A percentile compares a stretch with the other conserved stretches of the same genome.
Conservation (phyloP, 352 stramenopile genomes). For the Nothophytophthora sp. region DNA sequence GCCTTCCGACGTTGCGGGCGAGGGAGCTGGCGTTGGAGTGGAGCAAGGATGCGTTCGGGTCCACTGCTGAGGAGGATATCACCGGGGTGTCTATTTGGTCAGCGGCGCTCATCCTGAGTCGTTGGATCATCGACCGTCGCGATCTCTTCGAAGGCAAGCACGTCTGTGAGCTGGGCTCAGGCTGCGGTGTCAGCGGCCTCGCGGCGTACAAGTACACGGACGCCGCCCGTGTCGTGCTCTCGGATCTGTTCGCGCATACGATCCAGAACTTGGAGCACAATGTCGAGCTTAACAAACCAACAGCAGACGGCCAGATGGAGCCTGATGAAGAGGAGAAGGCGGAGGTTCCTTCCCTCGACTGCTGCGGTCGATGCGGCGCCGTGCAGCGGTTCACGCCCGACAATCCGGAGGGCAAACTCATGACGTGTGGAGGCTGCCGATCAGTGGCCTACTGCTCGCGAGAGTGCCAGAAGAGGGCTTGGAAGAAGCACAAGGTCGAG, state of each 20-base stretch:
- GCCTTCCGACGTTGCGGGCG: slow-evolving; percentile 61
- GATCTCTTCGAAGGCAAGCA: slow-evolving; percentile 66
- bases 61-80: slow-evolving; percentile 83
- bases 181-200: slow-evolving; percentile 83
- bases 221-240: slow-evolving; percentile 76
- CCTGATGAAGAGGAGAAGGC: slow-evolving; percentile 29
- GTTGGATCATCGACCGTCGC: slow-evolving; percentile 78
- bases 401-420: slow-evolving; percentile 88
- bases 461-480: slow-evolving; percentile 86
- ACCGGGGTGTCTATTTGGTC: slow-evolving; percentile 90
- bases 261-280: slow-evolving; percentile 86
- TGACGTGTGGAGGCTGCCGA: slow-evolving; percentile 79
- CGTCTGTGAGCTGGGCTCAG: slow-evolving; percentile 83
- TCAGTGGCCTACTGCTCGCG: slow-evolving; percentile 83
- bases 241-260: slow-evolving; percentile 82
- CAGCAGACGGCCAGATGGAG: slow-evolving; percentile 9
- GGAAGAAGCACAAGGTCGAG: slow-evolving; percentile 83
- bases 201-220: slow-evolving; percentile 80
- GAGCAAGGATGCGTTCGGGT: slow-evolving; percentile 81
- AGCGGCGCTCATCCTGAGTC: slow-evolving; percentile 82
- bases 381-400: slow-evolving; percentile 79
- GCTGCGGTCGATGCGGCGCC: slow-evolving; percentile 67
- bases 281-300: slow-evolving; percentile 65
- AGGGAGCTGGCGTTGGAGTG: slow-evolving; percentile 84
- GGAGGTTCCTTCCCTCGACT: slow-evolving; percentile 28